A percentile compares a stretch with the other conserved stretches of the same genome.
Evolutionary conservation across 148 eudicot genomes (phyloP).

Genomic region (Amaranthus hypochondriacus): DNA sequence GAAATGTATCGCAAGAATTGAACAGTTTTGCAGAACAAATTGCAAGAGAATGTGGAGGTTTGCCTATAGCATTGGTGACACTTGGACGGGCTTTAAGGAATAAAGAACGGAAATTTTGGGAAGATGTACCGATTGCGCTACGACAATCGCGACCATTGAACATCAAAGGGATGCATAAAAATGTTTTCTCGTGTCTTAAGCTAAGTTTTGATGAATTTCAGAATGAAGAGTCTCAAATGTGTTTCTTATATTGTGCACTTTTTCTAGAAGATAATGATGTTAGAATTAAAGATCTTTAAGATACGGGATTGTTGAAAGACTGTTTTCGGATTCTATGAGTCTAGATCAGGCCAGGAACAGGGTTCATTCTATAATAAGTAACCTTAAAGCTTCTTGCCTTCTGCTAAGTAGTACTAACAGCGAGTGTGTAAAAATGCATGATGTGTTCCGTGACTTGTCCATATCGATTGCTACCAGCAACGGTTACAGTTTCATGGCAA

Average conservation of each 20-base stretch:
- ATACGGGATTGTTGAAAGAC: constrained; percentile 33
- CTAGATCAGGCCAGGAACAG: constrained; percentile 35
- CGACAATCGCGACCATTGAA: constrained; percentile 21
- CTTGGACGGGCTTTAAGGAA: constrained; percentile 30
- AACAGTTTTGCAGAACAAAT: constrained; percentile 26
- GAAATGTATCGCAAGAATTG: constrained; percentile 21
- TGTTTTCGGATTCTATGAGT: constrained; percentile 30
- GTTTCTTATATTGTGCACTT: constrained; percentile 35
- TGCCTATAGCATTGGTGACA: constrained; percentile 49
- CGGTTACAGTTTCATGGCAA: constrained; percentile 29
- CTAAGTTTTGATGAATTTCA: constrained; percentile 36
- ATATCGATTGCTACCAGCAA: constrained; percentile 34
- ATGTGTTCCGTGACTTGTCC: constrained; percentile 42
- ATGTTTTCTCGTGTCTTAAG: constrained; percentile 31
- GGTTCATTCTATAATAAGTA: constrained; percentile 28
- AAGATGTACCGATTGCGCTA: constrained; percentile 35
- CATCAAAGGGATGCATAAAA: constrained; percentile 33
- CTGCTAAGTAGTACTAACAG: constrained; percentile 19
- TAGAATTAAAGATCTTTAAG: constrained; percentile 34
- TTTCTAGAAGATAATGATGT: constrained; percentile 47
- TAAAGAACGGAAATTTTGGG: constrained; percentile 31
- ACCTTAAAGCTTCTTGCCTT: constrained; percentile 33
- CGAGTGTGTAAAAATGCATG: constrained; percentile 39
- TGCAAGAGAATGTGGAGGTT: constrained; percentile 43
- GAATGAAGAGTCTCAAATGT: constrained; percentile 25